These are phyloP conservation scores for Elsinoe arachidis DNA, from an alignment of 2,329 filamentous ascomycete species.

Conservation along the genomic window DNA sequence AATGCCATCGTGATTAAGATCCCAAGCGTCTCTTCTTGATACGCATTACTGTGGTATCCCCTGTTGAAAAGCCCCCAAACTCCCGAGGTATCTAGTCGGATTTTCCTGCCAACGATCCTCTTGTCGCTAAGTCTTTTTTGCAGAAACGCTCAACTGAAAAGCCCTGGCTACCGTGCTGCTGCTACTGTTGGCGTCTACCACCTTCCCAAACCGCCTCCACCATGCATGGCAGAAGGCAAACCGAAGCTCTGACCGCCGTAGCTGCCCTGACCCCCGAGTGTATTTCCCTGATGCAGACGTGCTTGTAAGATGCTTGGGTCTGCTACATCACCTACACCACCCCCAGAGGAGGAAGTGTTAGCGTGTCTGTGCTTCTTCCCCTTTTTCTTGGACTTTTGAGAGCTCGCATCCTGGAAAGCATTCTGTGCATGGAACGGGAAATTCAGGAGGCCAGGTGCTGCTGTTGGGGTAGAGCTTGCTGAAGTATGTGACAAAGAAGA, in stretches of 20 bases:
- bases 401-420: constrained; percentile 76
- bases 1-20: constrained; percentile 11
- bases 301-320: constrained; percentile 99
- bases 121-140: not conserved
- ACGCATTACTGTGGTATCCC: constrained; percentile 8
- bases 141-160: not conserved
- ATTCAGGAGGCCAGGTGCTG: constrained; percentile 82
- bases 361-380: constrained; percentile 99
- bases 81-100: constrained; percentile 8
- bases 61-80: constrained; percentile 7
- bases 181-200: constrained; percentile 45
- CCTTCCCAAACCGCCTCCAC: constrained; percentile 35
- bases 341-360: constrained; percentile 99
- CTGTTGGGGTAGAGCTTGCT: constrained; percentile 73
- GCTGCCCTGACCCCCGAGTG: constrained; percentile 73
- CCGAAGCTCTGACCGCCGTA: constrained; percentile 71
- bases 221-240: constrained; percentile 86
- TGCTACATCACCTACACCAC: constrained; percentile 99
- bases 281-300: constrained; percentile 77
- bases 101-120: constrained; percentile 6
- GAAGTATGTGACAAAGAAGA: constrained; percentile 85
- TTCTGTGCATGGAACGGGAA: constrained; percentile 85
- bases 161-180: constrained; percentile 8
- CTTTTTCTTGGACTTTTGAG: constrained; percentile 89
- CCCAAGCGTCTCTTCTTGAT: constrained; percentile 3